phyloP scores from a whole-genome alignment of 176 grass and related monocot species.

The Oryza punctata region DNA sequence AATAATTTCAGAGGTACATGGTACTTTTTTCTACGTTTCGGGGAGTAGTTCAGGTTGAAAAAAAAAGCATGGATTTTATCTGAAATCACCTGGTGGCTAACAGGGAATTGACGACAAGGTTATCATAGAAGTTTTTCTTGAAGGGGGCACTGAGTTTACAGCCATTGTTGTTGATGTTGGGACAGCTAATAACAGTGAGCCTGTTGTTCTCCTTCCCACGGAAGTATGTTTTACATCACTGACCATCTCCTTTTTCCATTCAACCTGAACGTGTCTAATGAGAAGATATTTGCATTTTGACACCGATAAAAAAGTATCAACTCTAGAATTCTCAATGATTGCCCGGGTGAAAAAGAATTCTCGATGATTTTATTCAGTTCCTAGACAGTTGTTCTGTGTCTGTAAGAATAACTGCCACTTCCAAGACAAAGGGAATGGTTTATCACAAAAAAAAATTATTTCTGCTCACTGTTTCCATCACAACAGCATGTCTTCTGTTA shows the following conservation, averaged over 20 bases:
- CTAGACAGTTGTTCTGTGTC: background rate
- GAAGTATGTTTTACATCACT: slow-evolving; percentile 51
- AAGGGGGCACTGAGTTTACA: slow-evolving; percentile 89
- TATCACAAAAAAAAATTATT: background rate
- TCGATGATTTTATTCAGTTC: background rate
- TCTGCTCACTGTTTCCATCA: background rate
- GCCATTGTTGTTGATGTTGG: slow-evolving; percentile 87
- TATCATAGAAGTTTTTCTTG: slow-evolving; percentile 88
- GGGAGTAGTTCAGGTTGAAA: background rate
- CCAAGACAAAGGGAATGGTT: background rate
- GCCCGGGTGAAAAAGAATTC: too few relatives aligned
- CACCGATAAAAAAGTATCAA: background rate
- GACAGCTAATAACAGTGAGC: slow-evolving; percentile 51
- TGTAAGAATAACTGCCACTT: background rate
- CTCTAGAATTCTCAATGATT: background rate
- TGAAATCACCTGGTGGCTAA: slow-evolving; percentile 15
- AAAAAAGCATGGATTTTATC: background rate
- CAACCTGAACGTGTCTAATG: background rate
- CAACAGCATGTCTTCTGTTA: slow-evolving; percentile 11
- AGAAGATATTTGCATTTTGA: background rate
- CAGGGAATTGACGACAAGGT: slow-evolving; percentile 83
- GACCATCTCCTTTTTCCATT: background rate
- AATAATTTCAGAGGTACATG: slow-evolving; percentile 69
- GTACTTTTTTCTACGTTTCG: slow-evolving; percentile 7
- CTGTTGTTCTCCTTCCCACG: slow-evolving; percentile 87